phyloP scores from a whole-genome alignment of 169 alveolate genomes.

The Cryptosporidium ryanae region DNA sequence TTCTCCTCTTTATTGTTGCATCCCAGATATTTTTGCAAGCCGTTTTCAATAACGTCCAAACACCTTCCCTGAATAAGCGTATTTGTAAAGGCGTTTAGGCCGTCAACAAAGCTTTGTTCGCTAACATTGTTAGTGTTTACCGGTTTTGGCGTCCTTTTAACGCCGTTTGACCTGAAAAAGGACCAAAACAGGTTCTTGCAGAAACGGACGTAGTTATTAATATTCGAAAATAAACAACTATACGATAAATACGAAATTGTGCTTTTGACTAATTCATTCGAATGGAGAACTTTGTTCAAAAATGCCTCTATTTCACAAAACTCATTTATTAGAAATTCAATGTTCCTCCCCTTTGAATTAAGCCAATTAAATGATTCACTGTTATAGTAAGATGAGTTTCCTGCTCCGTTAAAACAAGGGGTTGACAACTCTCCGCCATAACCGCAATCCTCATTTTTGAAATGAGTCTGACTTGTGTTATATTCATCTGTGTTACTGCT shows the following conservation, averaged over 20 bases:
- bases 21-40: neutral
- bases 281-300: neutral
- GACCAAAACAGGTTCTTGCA: slow-evolving; percentile 34
- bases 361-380: slow-evolving; percentile 7
- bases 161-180: slow-evolving; percentile 18
- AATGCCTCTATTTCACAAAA: neutral
- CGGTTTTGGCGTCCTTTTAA: neutral
- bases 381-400: too few relatives aligned
- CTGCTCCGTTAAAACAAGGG: too few relatives aligned
- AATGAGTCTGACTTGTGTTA: too few relatives aligned
- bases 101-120: neutral
- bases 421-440: too few relatives aligned
- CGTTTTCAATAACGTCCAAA: slow-evolving; percentile 15
- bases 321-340: slow-evolving; percentile 18
- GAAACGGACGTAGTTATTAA: slow-evolving; percentile 35
- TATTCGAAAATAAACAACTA: neutral
- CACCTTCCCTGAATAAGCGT: slow-evolving; percentile 16
- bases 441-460: too few relatives aligned
- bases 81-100: slow-evolving; percentile 9
- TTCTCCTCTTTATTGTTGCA: neutral
- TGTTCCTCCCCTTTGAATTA: neutral
- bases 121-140: neutral
- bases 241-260: slow-evolving; percentile 7
- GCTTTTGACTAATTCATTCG: slow-evolving; percentile 1
- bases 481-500: slow-evolving; percentile 1